These are phyloP conservation scores for Kokia cookei DNA, from an alignment of 441 rosid species.

Conservation along the genomic window DNA sequence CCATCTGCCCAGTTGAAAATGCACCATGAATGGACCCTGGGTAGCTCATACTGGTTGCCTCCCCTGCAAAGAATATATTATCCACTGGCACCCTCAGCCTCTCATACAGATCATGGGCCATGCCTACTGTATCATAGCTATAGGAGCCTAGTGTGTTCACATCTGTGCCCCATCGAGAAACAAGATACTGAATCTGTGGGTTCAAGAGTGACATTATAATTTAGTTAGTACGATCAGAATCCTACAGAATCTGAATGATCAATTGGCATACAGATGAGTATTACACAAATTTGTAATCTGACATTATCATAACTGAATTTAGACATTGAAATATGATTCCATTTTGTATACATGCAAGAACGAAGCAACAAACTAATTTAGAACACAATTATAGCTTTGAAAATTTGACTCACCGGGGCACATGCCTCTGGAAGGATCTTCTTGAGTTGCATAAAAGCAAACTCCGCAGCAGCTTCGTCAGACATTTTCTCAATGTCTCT, in stretches of 20 bases:
- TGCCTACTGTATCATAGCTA: slow-evolving; percentile 83
- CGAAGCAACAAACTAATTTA: neutral
- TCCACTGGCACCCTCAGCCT: slow-evolving; percentile 82
- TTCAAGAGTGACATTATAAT: neutral
- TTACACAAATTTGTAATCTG: neutral
- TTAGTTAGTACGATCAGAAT: neutral
- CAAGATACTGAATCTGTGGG: slow-evolving; percentile 73
- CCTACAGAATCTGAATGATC: neutral
- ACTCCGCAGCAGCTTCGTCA: slow-evolving; percentile 83
- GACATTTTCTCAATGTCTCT: slow-evolving; percentile 91
- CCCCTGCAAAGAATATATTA: slow-evolving; percentile 96
- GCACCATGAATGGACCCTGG: slow-evolving; percentile 97
- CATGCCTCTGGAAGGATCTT: slow-evolving; percentile 90
- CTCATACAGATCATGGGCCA: slow-evolving; percentile 83
- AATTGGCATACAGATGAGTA: neutral
- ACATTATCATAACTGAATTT: neutral
- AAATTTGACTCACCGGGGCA: slow-evolving; percentile 47
- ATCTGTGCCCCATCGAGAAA: slow-evolving; percentile 93
- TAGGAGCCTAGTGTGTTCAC: slow-evolving; percentile 85
- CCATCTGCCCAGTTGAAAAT: slow-evolving; percentile 76
- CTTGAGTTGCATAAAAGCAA: slow-evolving; percentile 79
- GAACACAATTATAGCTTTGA: neutral
- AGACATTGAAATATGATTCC: neutral
- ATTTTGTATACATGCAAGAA: neutral
- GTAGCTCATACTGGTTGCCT: slow-evolving; percentile 77